These are phyloP conservation scores for Irpex rosettiformis DNA, from an alignment of 1,284 basidiomycete genomes.

Conservation along the genomic window DNA sequence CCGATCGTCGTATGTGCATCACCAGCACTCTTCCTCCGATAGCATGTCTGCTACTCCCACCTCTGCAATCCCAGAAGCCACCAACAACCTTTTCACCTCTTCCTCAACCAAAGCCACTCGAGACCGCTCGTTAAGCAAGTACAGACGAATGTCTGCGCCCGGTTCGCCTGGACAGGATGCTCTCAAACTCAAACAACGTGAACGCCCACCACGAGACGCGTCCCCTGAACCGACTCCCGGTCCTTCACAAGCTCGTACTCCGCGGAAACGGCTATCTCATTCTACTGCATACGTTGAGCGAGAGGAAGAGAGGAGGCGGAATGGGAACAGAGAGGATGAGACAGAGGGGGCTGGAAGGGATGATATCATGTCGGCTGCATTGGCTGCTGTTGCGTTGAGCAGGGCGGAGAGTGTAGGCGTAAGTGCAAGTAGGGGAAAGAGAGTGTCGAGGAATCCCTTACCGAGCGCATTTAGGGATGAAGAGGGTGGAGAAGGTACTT, in stretches of 20 bases:
- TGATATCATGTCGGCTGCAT: constrained; percentile 50
- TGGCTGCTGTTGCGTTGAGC: constrained; percentile 58
- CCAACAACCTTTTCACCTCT: constrained; percentile 26
- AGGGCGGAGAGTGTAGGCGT: constrained; percentile 3
- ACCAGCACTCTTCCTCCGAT: constrained; percentile 34
- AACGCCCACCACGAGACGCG: constrained; percentile 16
- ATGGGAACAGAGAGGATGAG: constrained; percentile 16
- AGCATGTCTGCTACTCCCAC: constrained; percentile 39
- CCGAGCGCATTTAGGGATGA: constrained; percentile 58
- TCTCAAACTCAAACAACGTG: constrained; percentile 18
- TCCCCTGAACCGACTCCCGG: constrained; percentile 31
- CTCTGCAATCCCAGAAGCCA: constrained; percentile 28
- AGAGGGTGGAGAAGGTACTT: constrained; percentile 34
- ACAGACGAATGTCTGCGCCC: constrained; percentile 49
- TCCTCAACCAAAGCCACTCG: background rate
- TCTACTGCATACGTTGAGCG: constrained; percentile 20
- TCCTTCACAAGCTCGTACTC: constrained; percentile 34
- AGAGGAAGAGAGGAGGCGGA: constrained; percentile 9
- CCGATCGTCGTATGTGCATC: constrained; percentile 24
- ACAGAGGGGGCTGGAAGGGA: constrained; percentile 29
- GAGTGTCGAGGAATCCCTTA: constrained; percentile 50
- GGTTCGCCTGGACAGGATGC: constrained; percentile 39
- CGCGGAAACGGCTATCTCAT: constrained; percentile 41
- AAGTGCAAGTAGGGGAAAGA: constrained; percentile 36
- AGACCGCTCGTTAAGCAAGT: background rate